These are phyloP conservation scores for Juncus effusus DNA, from an alignment of 176 grass and related monocot species.

Conservation along the genomic window DNA sequence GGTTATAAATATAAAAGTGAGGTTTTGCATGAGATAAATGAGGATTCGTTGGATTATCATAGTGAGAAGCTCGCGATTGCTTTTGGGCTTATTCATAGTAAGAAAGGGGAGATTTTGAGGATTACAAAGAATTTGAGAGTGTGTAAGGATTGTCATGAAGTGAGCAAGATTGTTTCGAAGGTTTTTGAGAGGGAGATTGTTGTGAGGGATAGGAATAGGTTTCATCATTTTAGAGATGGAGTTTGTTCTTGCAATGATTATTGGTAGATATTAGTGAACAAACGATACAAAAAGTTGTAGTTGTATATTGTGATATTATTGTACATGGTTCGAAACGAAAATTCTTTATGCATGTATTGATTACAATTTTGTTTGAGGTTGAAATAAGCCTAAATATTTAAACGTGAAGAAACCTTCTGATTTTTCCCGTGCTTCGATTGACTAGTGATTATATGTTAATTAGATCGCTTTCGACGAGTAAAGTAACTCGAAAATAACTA, in stretches of 20 bases:
- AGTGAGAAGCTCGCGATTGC: constrained; percentile 91
- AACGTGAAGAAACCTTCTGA: no score
- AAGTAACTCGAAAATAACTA: no score
- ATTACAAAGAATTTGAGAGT: constrained; percentile 71
- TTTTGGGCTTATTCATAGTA: constrained; percentile 54
- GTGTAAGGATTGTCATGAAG: constrained; percentile 65
- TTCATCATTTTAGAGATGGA: constrained; percentile 74
- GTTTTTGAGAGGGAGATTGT: constrained; percentile 63
- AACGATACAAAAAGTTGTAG: no score
- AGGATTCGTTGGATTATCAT: constrained; percentile 51
- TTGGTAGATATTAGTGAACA: constrained; percentile 34
- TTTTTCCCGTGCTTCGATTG: no score
- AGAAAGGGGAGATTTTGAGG: constrained; percentile 33
- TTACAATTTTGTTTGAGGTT: not conserved
- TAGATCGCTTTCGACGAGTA: no score
- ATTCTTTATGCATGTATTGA: not conserved
- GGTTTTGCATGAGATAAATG: constrained; percentile 41
- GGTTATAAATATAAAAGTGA: constrained; percentile 48
- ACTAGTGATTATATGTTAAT: no score
- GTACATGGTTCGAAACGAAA: not conserved
- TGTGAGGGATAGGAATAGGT: constrained; percentile 67
- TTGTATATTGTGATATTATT: not conserved
- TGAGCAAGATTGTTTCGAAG: constrained; percentile 49
- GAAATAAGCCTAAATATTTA: no score
- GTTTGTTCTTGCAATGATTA: constrained; percentile 80